These are phyloP conservation scores for Aechmea fasciata DNA, from an alignment of 176 grass and related monocot genomes.

Conservation along the genomic window DNA sequence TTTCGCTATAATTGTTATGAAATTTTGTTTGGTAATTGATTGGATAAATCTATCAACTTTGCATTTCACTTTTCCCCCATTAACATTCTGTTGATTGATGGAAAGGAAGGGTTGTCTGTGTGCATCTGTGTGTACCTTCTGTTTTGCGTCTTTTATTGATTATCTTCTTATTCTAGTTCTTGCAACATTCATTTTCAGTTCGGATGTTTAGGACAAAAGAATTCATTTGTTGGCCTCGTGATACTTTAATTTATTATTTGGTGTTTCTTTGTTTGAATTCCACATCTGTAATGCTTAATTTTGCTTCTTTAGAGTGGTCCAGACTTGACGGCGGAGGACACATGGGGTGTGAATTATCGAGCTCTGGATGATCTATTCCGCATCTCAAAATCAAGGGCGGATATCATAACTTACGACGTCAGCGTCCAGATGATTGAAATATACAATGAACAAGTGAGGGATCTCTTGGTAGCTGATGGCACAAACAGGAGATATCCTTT, in stretches of 20 bases:
- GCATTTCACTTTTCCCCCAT: not conserved
- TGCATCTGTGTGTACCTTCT: not conserved
- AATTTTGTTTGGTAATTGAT: too few relatives aligned
- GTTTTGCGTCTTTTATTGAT: not conserved
- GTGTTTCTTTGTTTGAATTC: not conserved
- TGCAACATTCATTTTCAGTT: too few relatives aligned
- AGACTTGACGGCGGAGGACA: constrained; percentile 42
- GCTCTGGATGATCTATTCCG: constrained; percentile 66
- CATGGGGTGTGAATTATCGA: constrained; percentile 70
- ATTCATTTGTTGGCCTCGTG: not conserved
- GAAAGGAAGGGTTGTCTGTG: too few relatives aligned
- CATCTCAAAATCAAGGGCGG: constrained; percentile 58
- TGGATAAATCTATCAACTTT: too few relatives aligned
- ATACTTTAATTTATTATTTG: not conserved
- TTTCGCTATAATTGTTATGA: too few relatives aligned
- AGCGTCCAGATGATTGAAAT: constrained; percentile 90
- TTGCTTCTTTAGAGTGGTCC: constrained; percentile 55
- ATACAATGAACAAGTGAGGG: constrained; percentile 93
- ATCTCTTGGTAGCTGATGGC: constrained; percentile 60
- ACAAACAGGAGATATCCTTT: constrained; percentile 86
- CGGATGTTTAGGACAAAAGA: too few relatives aligned
- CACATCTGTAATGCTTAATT: not conserved
- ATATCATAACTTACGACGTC: constrained; percentile 45
- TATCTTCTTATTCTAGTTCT: constrained; percentile 3
- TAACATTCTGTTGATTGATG: too few relatives aligned